phyloP scores from a whole-genome alignment of 2,329 filamentous ascomycete species.

The Fusarium pseudoanthophilum region DNA sequence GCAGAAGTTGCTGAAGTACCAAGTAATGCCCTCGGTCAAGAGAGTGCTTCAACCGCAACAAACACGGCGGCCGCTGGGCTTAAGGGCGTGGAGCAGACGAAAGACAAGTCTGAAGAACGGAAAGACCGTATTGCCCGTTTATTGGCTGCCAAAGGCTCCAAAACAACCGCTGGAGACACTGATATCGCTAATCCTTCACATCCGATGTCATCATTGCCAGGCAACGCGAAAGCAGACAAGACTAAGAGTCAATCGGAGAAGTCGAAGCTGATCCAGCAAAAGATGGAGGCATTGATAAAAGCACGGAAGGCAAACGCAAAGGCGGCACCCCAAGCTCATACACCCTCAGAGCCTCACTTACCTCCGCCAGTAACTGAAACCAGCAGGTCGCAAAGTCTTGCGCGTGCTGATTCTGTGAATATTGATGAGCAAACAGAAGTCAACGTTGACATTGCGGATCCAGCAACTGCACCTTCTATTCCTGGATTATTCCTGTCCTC shows the following conservation, averaged over 20 bases:
- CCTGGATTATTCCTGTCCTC: slow-evolving; percentile 53
- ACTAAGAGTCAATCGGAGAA: slow-evolving; percentile 68
- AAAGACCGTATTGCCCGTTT: slow-evolving; percentile 82
- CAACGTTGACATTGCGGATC: slow-evolving; percentile 18
- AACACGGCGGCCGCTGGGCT: not conserved
- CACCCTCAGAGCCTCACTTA: not conserved
- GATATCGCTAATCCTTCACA: slow-evolving; percentile 4
- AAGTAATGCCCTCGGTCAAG: not conserved
- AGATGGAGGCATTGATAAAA: slow-evolving; percentile 79
- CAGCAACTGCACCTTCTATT: slow-evolving; percentile 43
- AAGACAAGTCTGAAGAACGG: slow-evolving; percentile 67
- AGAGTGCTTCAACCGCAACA: not conserved
- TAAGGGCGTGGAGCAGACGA: slow-evolving; percentile 60
- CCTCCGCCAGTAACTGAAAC: slow-evolving; percentile 2
- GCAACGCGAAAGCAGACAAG: slow-evolving; percentile 15
- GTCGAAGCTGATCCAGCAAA: slow-evolving; percentile 77
- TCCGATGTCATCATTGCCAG: slow-evolving; percentile 37
- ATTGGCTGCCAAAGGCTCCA: slow-evolving; percentile 76
- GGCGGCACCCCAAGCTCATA: not conserved
- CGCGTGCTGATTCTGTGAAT: not conserved
- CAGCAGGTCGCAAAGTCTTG: slow-evolving; percentile 7
- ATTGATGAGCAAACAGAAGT: slow-evolving; percentile 6
- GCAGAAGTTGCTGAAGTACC: not conserved
- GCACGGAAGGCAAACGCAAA: slow-evolving; percentile 58
- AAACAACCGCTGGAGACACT: slow-evolving; percentile 45